Evolutionary conservation across 805 yeast species (phyloP), one percentile per base, ranked within the genome.

Genomic region (Saturnispora diversa): DNA sequence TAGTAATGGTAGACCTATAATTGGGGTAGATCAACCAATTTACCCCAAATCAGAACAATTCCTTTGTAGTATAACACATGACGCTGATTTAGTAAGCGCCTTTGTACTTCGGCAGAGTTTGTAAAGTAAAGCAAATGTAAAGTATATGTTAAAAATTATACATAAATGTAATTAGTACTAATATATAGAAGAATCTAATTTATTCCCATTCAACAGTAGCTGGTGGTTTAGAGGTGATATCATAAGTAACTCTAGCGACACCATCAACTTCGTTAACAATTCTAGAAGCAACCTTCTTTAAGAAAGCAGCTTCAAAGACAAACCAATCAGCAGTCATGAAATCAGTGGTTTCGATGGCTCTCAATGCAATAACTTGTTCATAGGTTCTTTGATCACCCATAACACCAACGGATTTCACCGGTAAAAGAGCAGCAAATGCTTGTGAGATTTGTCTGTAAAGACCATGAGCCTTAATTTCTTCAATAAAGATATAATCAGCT

Each of bases 241-340:
- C 99, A 66, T 92, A 92, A 42, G 95, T 92, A 48, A 92, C 99
- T 68, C 99, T 83, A 43, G 98, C 97, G 57, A 92, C 98, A 62
- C 99, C 99, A 52, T 83, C 85, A 47, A 92, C 99, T 71, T 92
- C 99, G 65, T 92, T 92, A 55, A 92, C 97, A 48, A 92, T 92
- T 74, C 99, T 80, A 32, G 95, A 77, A 43, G 95, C 86, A 45
- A 88, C 97, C 49, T 70, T 78, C 75, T 90, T 92, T 65, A 92
- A 75, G 80, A 92, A 92, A 39, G 75, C 62, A 50, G 90, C 90
- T 54, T 88, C 97, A 60, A 92, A 92, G 50, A 82, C 84, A 64
- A 68, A 92, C 99, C 99, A 92, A 67, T 92, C 98, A 48, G 98
- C 98, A 56, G 99, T 92, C 99, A 92, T 92, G 75, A 92, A 92